Percentiles rank a stretch among this genome's conserved stretches.
These are phyloP conservation scores for Acrocalymma vagum DNA, from an alignment of 2,329 filamentous ascomycete genomes.

Conservation along the genomic window DNA sequence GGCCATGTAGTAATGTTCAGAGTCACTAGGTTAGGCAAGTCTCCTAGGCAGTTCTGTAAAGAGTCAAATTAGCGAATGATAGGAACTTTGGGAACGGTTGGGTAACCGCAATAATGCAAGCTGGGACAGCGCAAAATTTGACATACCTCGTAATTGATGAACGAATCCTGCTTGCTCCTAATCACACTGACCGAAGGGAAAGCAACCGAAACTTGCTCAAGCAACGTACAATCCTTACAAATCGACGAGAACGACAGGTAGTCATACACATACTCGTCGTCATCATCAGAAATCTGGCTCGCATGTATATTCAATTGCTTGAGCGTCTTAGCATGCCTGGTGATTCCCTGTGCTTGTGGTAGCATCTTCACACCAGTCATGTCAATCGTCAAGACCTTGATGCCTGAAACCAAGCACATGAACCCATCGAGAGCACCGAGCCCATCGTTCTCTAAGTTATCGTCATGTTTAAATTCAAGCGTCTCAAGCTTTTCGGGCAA, in stretches of 20 bases:
- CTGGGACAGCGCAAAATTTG: no score
- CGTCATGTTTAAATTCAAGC: constrained; percentile 57
- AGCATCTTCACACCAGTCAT: constrained; percentile 51
- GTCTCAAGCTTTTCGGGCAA: constrained; percentile 55
- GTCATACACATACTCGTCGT: constrained; percentile 55
- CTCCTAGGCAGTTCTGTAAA: constrained; percentile 43
- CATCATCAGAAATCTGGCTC: constrained; percentile 43
- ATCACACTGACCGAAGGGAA: constrained; percentile 56
- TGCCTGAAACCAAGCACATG: constrained; percentile 55
- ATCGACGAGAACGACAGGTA: constrained; percentile 55
- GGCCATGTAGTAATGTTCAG: constrained; percentile 61
- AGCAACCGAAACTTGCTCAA: constrained; percentile 58
- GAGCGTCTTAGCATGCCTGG: constrained; percentile 56
- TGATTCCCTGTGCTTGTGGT: constrained; percentile 53
- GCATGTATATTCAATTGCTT: constrained; percentile 55
- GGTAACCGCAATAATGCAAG: no score
- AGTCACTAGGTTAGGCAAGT: constrained; percentile 52
- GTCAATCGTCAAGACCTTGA: constrained; percentile 55
- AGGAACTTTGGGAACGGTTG: no score
- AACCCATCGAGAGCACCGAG: constrained; percentile 58
- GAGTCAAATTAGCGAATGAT: constrained; percentile 17
- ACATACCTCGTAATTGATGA: constrained; percentile 52
- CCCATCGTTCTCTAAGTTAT: constrained; percentile 57
- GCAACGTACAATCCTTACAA: constrained; percentile 51
- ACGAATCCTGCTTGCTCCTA: constrained; percentile 51